A percentile compares a stretch with the other conserved stretches of the same genome.
Evolutionary conservation across 2,329 filamentous ascomycete genomes (phyloP).

Genomic region (Xylariaceae sp.): DNA sequence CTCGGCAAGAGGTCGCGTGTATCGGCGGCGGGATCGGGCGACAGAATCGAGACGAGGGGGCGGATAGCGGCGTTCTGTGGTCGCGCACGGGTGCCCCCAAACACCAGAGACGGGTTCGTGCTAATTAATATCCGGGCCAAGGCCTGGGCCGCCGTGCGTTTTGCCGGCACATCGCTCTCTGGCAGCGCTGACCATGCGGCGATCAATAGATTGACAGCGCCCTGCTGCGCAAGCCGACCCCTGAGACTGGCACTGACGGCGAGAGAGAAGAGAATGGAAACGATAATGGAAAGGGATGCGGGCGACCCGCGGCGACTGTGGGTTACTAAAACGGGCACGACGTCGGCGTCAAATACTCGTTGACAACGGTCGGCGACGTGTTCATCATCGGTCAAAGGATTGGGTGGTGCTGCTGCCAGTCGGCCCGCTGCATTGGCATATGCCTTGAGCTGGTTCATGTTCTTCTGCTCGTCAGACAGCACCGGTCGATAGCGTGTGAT

Average conservation of each 20-base stretch:
- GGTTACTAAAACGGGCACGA: constrained; percentile 70
- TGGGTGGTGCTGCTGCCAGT: constrained; percentile 46
- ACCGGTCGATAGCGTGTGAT: constrained; percentile 73
- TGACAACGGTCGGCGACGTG: constrained; percentile 72
- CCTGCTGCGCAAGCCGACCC: constrained; percentile 82
- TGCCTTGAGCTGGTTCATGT: constrained; percentile 84
- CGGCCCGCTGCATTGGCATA: constrained; percentile 83
- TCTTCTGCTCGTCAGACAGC: constrained; percentile 84
- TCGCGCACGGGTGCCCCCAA: constrained; percentile 68
- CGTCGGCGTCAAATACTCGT: constrained; percentile 69
- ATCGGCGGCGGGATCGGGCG: constrained; percentile 55
- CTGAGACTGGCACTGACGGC: constrained; percentile 69
- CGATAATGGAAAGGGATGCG: constrained; percentile 64
- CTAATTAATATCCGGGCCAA: constrained; percentile 82
- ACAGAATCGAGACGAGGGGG: constrained; percentile 70
- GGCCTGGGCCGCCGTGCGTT: constrained; percentile 66
- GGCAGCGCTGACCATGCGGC: constrained; percentile 60
- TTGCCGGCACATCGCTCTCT: constrained; percentile 41
- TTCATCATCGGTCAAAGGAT: constrained; percentile 69
- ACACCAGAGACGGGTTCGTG: constrained; percentile 77
- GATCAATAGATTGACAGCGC: constrained; percentile 80
- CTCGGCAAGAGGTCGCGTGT: constrained; percentile 76
- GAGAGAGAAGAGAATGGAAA: constrained; percentile 72
- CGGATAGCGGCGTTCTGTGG: constrained; percentile 76
- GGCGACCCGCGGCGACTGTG: constrained; percentile 68